Percentiles rank a stretch among this genome's conserved stretches.
Conservation (phyloP, 345 rosid genomes). For the Turritis glabra region DNA sequence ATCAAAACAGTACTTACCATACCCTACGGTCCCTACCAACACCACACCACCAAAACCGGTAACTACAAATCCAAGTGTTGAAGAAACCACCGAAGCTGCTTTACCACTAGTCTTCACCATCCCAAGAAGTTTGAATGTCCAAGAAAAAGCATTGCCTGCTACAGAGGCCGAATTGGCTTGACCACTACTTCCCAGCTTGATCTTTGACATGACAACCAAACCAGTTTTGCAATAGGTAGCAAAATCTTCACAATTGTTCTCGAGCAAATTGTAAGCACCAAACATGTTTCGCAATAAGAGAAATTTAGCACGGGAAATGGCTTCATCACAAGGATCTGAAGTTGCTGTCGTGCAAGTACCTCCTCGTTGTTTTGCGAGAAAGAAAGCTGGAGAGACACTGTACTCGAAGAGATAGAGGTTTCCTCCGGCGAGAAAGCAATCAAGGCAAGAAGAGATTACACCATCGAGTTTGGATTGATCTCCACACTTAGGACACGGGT, state of each 20-base stretch:
- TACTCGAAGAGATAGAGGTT: conserved; percentile 64
- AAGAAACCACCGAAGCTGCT: conserved; percentile 13
- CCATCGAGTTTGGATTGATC: conserved; percentile 49
- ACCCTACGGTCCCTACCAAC: background rate
- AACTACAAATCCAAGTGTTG: background rate
- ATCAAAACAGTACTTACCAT: background rate
- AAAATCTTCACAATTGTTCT: conserved; percentile 79
- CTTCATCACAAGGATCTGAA: conserved; percentile 55
- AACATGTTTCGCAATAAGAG: conserved; percentile 57
- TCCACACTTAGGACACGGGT: conserved; percentile 61
- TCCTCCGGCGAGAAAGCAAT: conserved; percentile 70
- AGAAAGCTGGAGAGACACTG: conserved; percentile 45
- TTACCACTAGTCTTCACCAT: background rate
- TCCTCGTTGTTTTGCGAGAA: conserved; percentile 60
- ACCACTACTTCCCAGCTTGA: conserved; percentile 63
- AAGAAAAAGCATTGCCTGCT: background rate
- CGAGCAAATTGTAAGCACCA: conserved; percentile 57
- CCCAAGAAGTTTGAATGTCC: background rate
- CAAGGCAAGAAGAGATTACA: conserved; percentile 65
- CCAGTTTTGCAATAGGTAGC: conserved; percentile 81
- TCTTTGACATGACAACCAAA: conserved; percentile 40
- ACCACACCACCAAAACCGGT: background rate
- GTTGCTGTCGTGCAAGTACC: conserved; percentile 69
- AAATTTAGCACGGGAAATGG: conserved; percentile 50
- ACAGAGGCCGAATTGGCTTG: conserved; percentile 44